Evolutionary conservation across 1,284 basidiomycete genomes (phyloP).

Genomic region (Exsudoporus floridanus): DNA sequence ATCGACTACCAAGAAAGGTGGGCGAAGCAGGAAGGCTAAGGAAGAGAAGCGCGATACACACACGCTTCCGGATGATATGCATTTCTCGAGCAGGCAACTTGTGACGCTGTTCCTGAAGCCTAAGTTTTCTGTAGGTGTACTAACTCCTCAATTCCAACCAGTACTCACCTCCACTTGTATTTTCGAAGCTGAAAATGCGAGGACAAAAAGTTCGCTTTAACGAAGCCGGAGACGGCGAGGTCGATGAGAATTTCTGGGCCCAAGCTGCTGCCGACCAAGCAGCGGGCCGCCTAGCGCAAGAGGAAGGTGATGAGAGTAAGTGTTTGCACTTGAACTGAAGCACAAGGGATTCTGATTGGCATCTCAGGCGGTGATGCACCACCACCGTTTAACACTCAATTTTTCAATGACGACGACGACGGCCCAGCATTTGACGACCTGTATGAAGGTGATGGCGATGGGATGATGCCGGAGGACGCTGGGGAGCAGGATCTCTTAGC

Average conservation of each 20-base stretch:
- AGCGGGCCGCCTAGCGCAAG: slow-evolving; percentile 51
- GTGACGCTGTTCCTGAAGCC: slow-evolving; percentile 95
- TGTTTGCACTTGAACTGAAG: background rate
- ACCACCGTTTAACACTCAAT: slow-evolving; percentile 90
- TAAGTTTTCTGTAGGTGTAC: slow-evolving; percentile 75
- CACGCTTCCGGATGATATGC: slow-evolving; percentile 94
- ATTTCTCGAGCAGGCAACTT: slow-evolving; percentile 89
- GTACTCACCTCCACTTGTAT: slow-evolving; percentile 7
- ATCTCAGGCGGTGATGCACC: slow-evolving; percentile 46
- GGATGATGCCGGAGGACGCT: slow-evolving; percentile 47
- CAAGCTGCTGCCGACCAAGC: slow-evolving; percentile 83
- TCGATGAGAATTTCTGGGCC: slow-evolving; percentile 95
- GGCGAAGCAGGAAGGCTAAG: slow-evolving; percentile 45
- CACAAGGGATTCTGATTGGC: slow-evolving; percentile 4
- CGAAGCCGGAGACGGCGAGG: slow-evolving; percentile 71
- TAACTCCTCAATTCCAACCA: background rate
- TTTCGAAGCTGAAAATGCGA: slow-evolving; percentile 75
- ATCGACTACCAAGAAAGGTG: slow-evolving; percentile 46
- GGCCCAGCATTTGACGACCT: slow-evolving; percentile 75
- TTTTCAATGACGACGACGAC: slow-evolving; percentile 95
- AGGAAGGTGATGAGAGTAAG: slow-evolving; percentile 66
- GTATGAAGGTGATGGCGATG: slow-evolving; percentile 57
- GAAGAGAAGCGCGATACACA: slow-evolving; percentile 74
- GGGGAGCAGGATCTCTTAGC: slow-evolving; percentile 86
- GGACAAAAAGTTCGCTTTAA: slow-evolving; percentile 60